A percentile compares a stretch with the other conserved stretches of the same genome.
These are phyloP conservation scores for Eragrostis curvula DNA, from an alignment of 176 grass and related monocot genomes.

Conservation along the genomic window DNA sequence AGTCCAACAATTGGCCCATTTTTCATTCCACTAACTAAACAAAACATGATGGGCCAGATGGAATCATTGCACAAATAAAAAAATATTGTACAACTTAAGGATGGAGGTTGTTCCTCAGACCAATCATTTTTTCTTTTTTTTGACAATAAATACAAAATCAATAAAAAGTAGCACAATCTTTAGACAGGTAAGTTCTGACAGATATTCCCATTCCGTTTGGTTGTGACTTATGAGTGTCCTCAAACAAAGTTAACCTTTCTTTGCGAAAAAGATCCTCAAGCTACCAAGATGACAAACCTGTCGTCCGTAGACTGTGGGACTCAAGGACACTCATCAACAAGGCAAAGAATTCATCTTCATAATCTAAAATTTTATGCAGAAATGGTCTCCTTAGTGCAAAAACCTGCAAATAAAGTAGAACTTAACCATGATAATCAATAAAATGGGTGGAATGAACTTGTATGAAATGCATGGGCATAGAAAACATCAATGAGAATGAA, in stretches of 20 bases:
- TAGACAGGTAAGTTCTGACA: conserved; percentile 13
- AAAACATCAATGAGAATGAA: not conserved
- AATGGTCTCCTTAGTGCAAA: conserved; percentile 91
- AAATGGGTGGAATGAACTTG: conserved; percentile 11
- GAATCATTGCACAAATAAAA: not conserved
- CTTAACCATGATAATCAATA: not conserved
- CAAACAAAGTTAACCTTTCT: not conserved
- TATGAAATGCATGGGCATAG: conserved; percentile 4
- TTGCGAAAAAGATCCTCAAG: conserved; percentile 5
- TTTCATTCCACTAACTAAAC: conserved; percentile 22
- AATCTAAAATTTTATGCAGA: conserved; percentile 94
- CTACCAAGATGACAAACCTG: conserved; percentile 58
- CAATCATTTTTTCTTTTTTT: not conserved
- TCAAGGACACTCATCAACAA: conserved; percentile 97
- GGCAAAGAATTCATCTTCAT: conserved; percentile 94
- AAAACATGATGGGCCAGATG: not conserved
- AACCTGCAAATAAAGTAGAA: conserved; percentile 54
- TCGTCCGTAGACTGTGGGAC: conserved; percentile 84
- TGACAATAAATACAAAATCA: not conserved
- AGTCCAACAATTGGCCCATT: conserved; percentile 15
- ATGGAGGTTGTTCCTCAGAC: conserved; percentile 3
- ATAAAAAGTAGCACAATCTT: not conserved
- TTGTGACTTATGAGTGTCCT: not conserved
- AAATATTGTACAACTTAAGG: not conserved
- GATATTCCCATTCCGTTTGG: not conserved